Evolutionary conservation across 2,329 filamentous ascomycete genomes (phyloP), one percentile per base, ranked within the genome.

Genomic region (Pseudogymnoascus sp.): DNA sequence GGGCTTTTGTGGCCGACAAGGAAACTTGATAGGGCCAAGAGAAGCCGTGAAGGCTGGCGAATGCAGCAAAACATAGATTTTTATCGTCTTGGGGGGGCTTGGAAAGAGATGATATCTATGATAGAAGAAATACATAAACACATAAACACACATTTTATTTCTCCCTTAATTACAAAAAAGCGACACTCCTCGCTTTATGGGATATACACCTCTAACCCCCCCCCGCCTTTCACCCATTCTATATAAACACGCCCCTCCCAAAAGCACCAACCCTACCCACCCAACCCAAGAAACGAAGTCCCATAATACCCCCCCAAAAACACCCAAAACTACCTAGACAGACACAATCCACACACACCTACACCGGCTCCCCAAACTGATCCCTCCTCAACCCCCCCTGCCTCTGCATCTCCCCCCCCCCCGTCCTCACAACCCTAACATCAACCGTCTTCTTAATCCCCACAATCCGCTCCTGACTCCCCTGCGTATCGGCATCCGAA

Each of bases 401-500:
- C 9, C 9, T 10, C 23, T 23, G 17, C 3, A 8, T 5, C 19
- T 60, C 23, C 23, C 6, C 33, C 15, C 38, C 28, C 33, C 5
- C 60, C 17, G 11, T 8, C 19, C 23, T 15, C 44, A 28, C 44
- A 50, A 50, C 44, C 3, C 15, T 15, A 5, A 50, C 44, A 28
- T 36, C 40, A 36, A 64, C 65, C 19, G 50, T 64, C 60, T 64
- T 64, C 13, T 44, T 63, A 40, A 66, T 66, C 17, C 65, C 65
- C 35, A 64, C 61, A 17, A 66, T 66, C n/a, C 31, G 62, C 50
- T 66, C 65, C 31, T 66, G 60, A 57, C 65, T 66, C 10, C 44
- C 60, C 42, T 38, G 53, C 31, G 23, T 63, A 50, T 50, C 44
- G 1, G 21, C 44, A 50, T 50, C 44, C 6, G 44, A 50, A 28